A percentile compares a stretch with the other conserved stretches of the same genome.
Conservation (phyloP, 202 grass and related monocot genomes). For the Eragrostis tef region DNA sequence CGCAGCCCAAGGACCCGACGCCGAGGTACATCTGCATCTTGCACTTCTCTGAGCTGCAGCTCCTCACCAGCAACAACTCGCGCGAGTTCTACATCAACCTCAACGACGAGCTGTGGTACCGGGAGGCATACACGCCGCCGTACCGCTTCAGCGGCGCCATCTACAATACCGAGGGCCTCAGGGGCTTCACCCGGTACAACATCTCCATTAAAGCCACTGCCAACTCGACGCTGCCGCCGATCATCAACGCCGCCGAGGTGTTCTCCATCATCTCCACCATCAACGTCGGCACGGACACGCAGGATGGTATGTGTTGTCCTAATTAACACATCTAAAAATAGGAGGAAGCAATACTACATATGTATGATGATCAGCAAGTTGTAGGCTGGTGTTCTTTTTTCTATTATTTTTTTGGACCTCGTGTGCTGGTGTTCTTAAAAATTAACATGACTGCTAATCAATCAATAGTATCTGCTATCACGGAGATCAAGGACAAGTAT, state of each 20-base stretch:
- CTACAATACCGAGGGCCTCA: no score
- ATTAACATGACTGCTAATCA: no score
- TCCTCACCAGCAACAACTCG: neutral
- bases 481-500: constrained; percentile 48
- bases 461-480: constrained; percentile 58
- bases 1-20: constrained; percentile 3
- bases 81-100: constrained; percentile 56
- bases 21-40: constrained; percentile 42
- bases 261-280: constrained; percentile 36
- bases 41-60: constrained; percentile 57
- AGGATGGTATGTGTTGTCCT: neutral
- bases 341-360: no score
- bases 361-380: no score
- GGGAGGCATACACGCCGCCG: no score
- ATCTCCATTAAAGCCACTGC: constrained; percentile 39
- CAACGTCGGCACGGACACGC: constrained; percentile 29
- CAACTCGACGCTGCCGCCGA: constrained; percentile 52
- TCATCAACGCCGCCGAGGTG: constrained; percentile 62
- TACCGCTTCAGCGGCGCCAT: no score
- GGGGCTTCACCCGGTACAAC: no score
- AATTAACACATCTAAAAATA: no score
- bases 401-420: no score
- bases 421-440: no score
- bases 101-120: constrained; percentile 29
- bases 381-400: no score